Base-by-base conservation (phyloP, 2,329 filamentous ascomycete species). In the Colletotrichum sp. region DNA sequence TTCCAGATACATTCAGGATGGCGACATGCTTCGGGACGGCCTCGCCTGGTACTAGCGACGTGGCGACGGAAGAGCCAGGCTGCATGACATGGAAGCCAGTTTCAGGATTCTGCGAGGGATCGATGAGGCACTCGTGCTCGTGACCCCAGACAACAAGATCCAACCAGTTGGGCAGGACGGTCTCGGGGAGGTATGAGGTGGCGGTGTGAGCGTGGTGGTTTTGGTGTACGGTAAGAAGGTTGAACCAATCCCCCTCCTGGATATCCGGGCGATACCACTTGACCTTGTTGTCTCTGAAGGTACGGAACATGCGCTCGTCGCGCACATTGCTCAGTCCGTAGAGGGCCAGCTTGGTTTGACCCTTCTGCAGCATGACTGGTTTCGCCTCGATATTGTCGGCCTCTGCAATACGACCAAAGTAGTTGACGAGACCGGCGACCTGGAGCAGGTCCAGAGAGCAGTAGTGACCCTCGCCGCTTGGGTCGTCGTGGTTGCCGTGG, bases 401-500 rank as follows among this genome's bases (percentile, higher is more conserved):
- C 84, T 98, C 95, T 0, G 95, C 94, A 2, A 95, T 95, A 52
- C 96, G 94, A 4, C 97, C 97, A 83, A 97, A 99, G 86, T 98
- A 99, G 84, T 99, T 99, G 80, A 99, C 88, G 16, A 99, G 87
- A 1, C 97, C 97, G 0, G 96, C 95, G 2, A 97, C 94, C 83
- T 98, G 96, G 6, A 99, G 89, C 19, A 99, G 86, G 83, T 99
- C 97, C 13, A 99, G 89, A 0, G 96, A 96, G 78, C 97, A 98
- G 78, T 94, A 93, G 82, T 98, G 95, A 13, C 96, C 97, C 81
- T 98, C 96, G 12, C 97, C 97, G n/a, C 96, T 98, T 0, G 97
- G 97, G 82, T 99, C 97, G 82, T 99, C 97, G 83, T 99, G 97
- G 81, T 99, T 99, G 61, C 97, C 97, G 81, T 99, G 98, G 55